phyloP scores from a whole-genome alignment of 2,329 filamentous ascomycete genomes.

The Talaromyces pinophilus region DNA sequence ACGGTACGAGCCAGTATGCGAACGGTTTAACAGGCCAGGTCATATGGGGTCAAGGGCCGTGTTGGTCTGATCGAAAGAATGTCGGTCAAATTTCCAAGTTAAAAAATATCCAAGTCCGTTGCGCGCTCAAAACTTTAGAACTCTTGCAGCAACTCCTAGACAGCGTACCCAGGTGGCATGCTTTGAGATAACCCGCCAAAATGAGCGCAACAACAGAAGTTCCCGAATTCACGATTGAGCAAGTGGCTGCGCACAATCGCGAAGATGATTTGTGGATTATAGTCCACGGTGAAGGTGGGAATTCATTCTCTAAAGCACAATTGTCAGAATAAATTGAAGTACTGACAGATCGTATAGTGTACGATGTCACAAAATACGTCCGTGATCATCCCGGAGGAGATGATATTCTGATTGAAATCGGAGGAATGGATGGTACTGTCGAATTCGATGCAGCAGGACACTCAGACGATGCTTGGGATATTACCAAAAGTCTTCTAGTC shows the following conservation, averaged over 20 bases:
- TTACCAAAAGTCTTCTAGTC: conserved; percentile 41
- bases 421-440: conserved; percentile 46
- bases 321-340: not conserved
- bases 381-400: conserved; percentile 58
- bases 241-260: conserved; percentile 53
- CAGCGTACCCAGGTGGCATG: not conserved
- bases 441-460: conserved; percentile 51
- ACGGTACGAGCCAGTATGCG: not conserved
- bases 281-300: conserved; percentile 57
- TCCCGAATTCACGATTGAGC: conserved; percentile 23
- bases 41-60: not conserved
- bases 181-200: not conserved
- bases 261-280: conserved; percentile 56
- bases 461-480: conserved; percentile 49
- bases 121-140: not conserved
- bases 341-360: conserved; percentile 46
- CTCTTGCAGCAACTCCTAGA: not conserved
- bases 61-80: not conserved
- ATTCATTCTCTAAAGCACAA: not conserved
- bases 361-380: conserved; percentile 59
- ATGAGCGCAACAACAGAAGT: conserved; percentile 10
- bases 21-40: not conserved
- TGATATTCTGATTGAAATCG: conserved; percentile 44
- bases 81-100: not conserved
- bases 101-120: not conserved